A percentile compares a stretch with the other conserved stretches of the same genome.
These are phyloP conservation scores for Penicillium sp. DNA, from an alignment of 2,329 filamentous ascomycete genomes.

Conservation along the genomic window DNA sequence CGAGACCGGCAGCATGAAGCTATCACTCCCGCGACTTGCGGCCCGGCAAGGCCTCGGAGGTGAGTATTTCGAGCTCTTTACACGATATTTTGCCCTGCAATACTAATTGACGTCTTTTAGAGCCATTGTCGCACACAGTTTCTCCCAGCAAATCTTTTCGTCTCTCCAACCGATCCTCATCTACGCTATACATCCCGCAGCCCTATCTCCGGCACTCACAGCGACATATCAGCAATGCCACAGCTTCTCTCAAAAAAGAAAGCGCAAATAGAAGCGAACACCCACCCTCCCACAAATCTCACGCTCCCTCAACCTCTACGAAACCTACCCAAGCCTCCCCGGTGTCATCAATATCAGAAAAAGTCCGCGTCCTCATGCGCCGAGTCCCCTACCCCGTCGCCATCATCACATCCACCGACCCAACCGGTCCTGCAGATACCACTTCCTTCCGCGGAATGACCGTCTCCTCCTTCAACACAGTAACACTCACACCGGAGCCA, in stretches of 20 bases:
- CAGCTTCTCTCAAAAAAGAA: slow-evolving; percentile 14
- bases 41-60: slow-evolving; percentile 31
- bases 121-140: background rate
- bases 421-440: slow-evolving; percentile 33
- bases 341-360: slow-evolving; percentile 37
- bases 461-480: slow-evolving; percentile 67
- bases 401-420: slow-evolving; percentile 58
- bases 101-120: background rate
- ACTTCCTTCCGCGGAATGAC: slow-evolving; percentile 58
- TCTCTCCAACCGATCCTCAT: slow-evolving; percentile 6
- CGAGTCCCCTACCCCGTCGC: slow-evolving; percentile 63
- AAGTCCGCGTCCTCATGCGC: slow-evolving; percentile 58
- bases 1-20: slow-evolving; percentile 40
- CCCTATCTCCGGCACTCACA: slow-evolving; percentile 19
- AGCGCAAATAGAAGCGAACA: slow-evolving; percentile 9
- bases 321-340: background rate
- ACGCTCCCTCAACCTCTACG: background rate
- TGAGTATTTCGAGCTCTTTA: slow-evolving; percentile 15
- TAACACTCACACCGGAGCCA: slow-evolving; percentile 61
- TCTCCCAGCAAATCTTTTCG: slow-evolving; percentile 3
- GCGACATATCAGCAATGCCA: slow-evolving; percentile 30
- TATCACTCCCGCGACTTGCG: slow-evolving; percentile 33
- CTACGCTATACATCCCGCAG: slow-evolving; percentile 10
- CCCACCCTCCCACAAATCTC: slow-evolving; percentile 1
- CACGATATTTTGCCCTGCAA: background rate